phyloP scores from a whole-genome alignment of 805 yeast genomes.

The Wickerhamiella occidentalis region DNA sequence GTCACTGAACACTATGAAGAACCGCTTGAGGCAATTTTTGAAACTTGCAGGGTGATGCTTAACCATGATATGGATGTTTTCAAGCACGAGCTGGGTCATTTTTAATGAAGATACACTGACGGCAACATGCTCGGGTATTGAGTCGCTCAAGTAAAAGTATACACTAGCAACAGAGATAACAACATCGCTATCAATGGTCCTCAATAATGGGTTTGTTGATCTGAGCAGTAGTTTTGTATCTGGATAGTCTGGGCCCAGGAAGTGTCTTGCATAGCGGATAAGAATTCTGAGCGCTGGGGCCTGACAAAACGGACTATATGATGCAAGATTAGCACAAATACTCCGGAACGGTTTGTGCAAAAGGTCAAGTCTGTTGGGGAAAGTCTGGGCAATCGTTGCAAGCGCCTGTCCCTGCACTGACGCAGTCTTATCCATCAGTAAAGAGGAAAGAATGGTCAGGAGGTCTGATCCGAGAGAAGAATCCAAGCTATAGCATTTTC shows the following conservation, averaged over 20 bases:
- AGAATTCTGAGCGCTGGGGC: conserved; percentile 46
- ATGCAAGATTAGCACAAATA: conserved; percentile 36
- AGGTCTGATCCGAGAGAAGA: conserved; percentile 39
- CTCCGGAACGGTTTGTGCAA: conserved; percentile 61
- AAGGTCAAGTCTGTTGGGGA: conserved; percentile 46
- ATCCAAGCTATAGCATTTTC: conserved; percentile 40
- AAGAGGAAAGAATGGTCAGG: conserved; percentile 35
- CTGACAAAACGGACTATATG: conserved; percentile 68
- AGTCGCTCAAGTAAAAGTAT: conserved; percentile 46
- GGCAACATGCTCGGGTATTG: conserved; percentile 39
- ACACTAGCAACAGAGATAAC: conserved; percentile 49
- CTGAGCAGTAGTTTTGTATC: conserved; percentile 49
- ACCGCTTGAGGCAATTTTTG: conserved; percentile 24
- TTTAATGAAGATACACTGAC: conserved; percentile 37
- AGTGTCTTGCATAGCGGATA: conserved; percentile 52
- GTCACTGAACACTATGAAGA: conserved; percentile 50
- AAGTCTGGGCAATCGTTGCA: conserved; percentile 40
- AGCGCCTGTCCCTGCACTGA: conserved; percentile 62
- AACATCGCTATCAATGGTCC: conserved; percentile 46
- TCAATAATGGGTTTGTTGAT: conserved; percentile 36
- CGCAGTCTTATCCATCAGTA: conserved; percentile 54
- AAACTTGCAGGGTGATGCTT: conserved; percentile 29
- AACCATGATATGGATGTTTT: conserved; percentile 35
- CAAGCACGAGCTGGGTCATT: conserved; percentile 34
- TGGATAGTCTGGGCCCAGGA: conserved; percentile 41